These are phyloP conservation scores for Melanogaster broomeanus DNA, from an alignment of 768 basidiomycete genomes.

Conservation along the genomic window DNA sequence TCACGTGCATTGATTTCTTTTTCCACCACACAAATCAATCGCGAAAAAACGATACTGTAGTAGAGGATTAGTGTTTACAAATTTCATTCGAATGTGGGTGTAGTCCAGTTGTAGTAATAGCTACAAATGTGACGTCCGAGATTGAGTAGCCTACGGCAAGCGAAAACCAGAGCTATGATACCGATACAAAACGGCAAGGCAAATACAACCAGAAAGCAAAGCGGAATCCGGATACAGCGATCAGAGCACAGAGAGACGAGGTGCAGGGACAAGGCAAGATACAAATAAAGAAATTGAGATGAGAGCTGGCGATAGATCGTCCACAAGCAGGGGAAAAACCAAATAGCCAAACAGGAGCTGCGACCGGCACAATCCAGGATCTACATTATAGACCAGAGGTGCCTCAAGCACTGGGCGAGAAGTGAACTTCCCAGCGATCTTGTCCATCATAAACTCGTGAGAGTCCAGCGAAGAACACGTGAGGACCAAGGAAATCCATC, in stretches of 20 bases:
- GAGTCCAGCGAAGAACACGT: constrained; percentile 33
- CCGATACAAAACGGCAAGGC: neutral
- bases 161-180: neutral
- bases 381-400: neutral
- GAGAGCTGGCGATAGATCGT: neutral
- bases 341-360: neutral
- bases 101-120: neutral
- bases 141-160: neutral
- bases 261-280: neutral
- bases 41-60: neutral
- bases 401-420: constrained; percentile 20
- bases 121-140: neutral
- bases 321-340: neutral
- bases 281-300: neutral
- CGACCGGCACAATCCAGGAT: neutral
- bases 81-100: neutral
- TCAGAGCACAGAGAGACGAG: neutral
- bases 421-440: constrained; percentile 31
- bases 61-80: neutral
- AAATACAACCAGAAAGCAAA: neutral
- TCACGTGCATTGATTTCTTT: constrained; percentile 25
- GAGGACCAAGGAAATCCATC: constrained; percentile 39
- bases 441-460: constrained; percentile 24
- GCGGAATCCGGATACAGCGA: too few relatives aligned
- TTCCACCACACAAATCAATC: neutral